phyloP scores from a whole-genome alignment of 768 basidiomycete genomes.

The Termitomyces heimii region DNA sequence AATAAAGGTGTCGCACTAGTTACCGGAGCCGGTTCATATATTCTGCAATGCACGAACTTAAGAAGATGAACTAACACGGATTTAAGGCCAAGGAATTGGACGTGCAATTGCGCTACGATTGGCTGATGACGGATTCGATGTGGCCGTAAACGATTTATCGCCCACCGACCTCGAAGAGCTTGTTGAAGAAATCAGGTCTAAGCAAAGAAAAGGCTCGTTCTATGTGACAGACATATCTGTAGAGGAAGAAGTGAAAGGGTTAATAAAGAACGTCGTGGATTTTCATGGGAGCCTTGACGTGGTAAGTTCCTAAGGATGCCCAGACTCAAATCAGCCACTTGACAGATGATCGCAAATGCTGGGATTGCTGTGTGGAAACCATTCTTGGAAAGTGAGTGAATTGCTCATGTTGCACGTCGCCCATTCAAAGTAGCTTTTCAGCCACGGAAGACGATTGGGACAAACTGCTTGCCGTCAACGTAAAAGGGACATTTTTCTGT shows the following conservation, averaged over 20 bases:
- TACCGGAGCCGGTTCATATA: conserved; percentile 9
- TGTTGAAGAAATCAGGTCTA: conserved; percentile 15
- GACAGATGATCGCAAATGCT: conserved; percentile 29
- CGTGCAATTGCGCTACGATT: conserved; percentile 15
- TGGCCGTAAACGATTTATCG: conserved; percentile 30
- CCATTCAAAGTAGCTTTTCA: neutral
- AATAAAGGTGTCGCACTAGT: conserved; percentile 12
- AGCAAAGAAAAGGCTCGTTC: conserved; percentile 12
- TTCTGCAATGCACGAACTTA: neutral
- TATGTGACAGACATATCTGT: conserved; percentile 16
- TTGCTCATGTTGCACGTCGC: neutral
- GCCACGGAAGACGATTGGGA: conserved; percentile 35
- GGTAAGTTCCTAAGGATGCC: conserved; percentile 14
- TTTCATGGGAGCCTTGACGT: conserved; percentile 23
- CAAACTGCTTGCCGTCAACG: conserved; percentile 41
- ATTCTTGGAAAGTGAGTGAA: conserved; percentile 15
- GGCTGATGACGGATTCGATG: conserved; percentile 16
- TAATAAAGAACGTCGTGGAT: conserved; percentile 14
- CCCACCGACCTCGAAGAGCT: neutral
- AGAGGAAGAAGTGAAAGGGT: conserved; percentile 16
- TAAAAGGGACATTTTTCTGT: conserved; percentile 53
- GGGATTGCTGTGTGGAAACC: conserved; percentile 16
- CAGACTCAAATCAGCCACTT: neutral
- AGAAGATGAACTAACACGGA: neutral
- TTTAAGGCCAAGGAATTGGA: conserved; percentile 14